phyloP scores from a whole-genome alignment of 75 land plant species.

The Pinus albicaulis region DNA sequence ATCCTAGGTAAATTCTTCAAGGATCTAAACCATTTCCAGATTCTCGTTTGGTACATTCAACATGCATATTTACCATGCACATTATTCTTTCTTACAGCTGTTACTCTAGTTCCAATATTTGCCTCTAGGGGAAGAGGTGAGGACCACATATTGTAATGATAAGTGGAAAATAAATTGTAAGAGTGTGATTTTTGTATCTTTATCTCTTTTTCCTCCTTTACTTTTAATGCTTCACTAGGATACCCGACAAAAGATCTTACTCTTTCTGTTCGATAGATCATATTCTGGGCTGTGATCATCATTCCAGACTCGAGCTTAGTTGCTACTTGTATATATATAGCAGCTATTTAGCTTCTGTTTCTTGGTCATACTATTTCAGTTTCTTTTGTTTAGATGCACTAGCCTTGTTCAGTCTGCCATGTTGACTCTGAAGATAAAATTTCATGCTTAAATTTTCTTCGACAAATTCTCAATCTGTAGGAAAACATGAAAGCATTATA shows the following conservation, averaged over 20 bases:
- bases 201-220: no score
- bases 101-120: neutral
- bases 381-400: neutral
- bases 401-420: neutral
- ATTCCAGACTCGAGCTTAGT: neutral
- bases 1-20: constrained; percentile 69
- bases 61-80: neutral
- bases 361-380: neutral
- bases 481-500: neutral
- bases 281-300: neutral
- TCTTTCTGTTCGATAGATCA: neutral
- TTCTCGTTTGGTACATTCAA: neutral
- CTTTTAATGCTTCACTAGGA: neutral
- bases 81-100: neutral
- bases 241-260: neutral
- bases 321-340: neutral
- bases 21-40: neutral
- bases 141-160: neutral
- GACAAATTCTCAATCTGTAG: neutral
- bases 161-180: neutral
- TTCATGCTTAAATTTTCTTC: neutral
- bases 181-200: neutral
- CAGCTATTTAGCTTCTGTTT: neutral
- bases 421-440: neutral
- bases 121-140: neutral